Percentiles rank a stretch among this genome's conserved stretches.
These are phyloP conservation scores for Aurinia saxatilis DNA, from an alignment of 345 rosid species.

Conservation along the genomic window DNA sequence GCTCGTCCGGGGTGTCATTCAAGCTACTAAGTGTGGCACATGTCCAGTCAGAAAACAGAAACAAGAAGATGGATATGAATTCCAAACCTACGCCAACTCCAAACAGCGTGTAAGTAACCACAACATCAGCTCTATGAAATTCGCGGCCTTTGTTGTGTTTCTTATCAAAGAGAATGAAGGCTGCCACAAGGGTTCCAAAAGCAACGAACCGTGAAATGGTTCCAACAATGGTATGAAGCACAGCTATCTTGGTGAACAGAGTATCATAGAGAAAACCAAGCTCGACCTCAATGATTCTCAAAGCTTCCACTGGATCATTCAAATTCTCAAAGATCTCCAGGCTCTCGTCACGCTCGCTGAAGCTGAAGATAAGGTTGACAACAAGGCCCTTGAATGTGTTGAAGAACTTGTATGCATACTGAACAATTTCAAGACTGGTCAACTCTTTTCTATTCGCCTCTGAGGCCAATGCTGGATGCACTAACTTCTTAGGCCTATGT, in stretches of 20 bases:
- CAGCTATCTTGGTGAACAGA: constrained; percentile 38
- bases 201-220: constrained; percentile 21
- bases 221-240: constrained; percentile 28
- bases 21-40: constrained; percentile 16
- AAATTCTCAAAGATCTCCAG: constrained; percentile 22
- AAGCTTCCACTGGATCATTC: constrained; percentile 23
- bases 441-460: background rate
- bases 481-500: background rate
- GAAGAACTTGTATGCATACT: constrained; percentile 30
- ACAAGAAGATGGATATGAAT: constrained; percentile 29
- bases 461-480: constrained; percentile 7
- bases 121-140: constrained; percentile 27
- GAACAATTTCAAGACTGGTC: constrained; percentile 8
- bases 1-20: background rate
- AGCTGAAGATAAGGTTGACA: constrained; percentile 41
- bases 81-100: constrained; percentile 43
- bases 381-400: constrained; percentile 36
- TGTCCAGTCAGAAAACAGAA: constrained; percentile 50
- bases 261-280: constrained; percentile 50
- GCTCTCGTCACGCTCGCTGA: constrained; percentile 30
- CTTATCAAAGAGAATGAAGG: constrained; percentile 32
- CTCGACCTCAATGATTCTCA: constrained; percentile 42
- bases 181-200: constrained; percentile 13
- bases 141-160: constrained; percentile 9
- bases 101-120: constrained; percentile 40